Evolutionary conservation across 2,329 filamentous ascomycete species (phyloP).

Genomic region (Pseudocercospora crystallina): DNA sequence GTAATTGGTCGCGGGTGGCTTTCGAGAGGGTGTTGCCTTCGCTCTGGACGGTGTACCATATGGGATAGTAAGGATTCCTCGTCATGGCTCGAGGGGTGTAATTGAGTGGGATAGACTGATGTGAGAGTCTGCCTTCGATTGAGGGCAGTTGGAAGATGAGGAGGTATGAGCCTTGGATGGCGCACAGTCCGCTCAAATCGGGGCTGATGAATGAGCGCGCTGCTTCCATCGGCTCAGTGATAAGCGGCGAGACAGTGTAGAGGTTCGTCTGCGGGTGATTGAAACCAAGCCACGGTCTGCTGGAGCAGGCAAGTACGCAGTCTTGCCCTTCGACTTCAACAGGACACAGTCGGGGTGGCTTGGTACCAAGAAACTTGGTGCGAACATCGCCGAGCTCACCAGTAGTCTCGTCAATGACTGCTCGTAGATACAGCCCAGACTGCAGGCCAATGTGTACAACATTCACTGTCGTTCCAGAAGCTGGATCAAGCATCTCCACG

Average conservation of each 20-base stretch:
- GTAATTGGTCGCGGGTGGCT: slow-evolving; percentile 57
- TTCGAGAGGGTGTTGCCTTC: slow-evolving; percentile 89
- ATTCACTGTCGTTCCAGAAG: slow-evolving; percentile 80
- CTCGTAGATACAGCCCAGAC: slow-evolving; percentile 93
- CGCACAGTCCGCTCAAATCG: slow-evolving; percentile 53
- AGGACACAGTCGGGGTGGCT: slow-evolving; percentile 83
- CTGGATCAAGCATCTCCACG: slow-evolving; percentile 93
- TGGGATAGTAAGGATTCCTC: slow-evolving; percentile 79
- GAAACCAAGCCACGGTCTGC: slow-evolving; percentile 94
- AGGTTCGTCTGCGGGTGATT: slow-evolving; percentile 81
- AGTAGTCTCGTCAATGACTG: slow-evolving; percentile 90
- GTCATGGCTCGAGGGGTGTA: slow-evolving; percentile 89
- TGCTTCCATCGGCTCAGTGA: slow-evolving; percentile 73
- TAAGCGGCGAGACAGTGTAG: slow-evolving; percentile 89
- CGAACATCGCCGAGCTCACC: slow-evolving; percentile 93
- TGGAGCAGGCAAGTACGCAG: slow-evolving; percentile 79
- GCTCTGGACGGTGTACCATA: slow-evolving; percentile 92
- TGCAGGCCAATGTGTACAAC: slow-evolving; percentile 95
- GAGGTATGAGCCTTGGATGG: slow-evolving; percentile 28
- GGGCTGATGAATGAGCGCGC: slow-evolving; percentile 97
- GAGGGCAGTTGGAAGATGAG: slow-evolving; percentile 68
- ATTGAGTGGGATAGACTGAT: slow-evolving; percentile 62
- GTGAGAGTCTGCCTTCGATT: slow-evolving; percentile 28
- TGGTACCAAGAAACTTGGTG: slow-evolving; percentile 89
- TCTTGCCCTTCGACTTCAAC: slow-evolving; percentile 84